Evolutionary conservation across 139 green algal species (phyloP).

Genomic region (Closterium sp.): DNA sequence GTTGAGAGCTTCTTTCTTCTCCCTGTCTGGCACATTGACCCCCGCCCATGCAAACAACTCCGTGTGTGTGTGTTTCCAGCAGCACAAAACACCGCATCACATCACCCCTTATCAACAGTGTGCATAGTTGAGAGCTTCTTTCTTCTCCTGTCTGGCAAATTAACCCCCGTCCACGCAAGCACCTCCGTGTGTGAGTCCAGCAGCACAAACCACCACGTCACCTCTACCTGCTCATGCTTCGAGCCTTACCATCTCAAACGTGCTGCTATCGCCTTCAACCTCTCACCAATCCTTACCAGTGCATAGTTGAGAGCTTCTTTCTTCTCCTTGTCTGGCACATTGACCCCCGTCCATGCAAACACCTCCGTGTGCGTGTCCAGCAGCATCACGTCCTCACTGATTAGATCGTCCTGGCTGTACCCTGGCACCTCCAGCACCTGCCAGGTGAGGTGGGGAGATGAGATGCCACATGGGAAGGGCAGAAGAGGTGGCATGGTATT

Average conservation of each 20-base stretch:
- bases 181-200: conserved; percentile 42
- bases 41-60: conserved; percentile 52
- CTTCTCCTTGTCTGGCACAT: conserved; percentile 49
- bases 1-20: conserved; percentile 25
- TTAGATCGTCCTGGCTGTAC: conserved; percentile 50
- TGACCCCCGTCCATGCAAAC: conserved; percentile 45
- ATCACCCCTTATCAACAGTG: too few species aligned
- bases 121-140: not conserved
- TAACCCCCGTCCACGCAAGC: conserved; percentile 43
- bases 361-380: conserved; percentile 49
- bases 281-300: conserved; percentile 11
- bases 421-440: conserved; percentile 49
- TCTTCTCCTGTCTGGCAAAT: conserved; percentile 46
- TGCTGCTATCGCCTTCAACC: too few species aligned
- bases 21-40: conserved; percentile 25
- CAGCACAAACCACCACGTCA: conserved; percentile 7
- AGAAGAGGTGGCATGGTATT: too few species aligned
- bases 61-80: conserved; percentile 35
- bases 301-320: conserved; percentile 32
- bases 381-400: conserved; percentile 53
- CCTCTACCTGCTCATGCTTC: too few species aligned
- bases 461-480: too few species aligned
- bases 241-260: too few species aligned
- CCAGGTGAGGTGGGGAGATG: too few species aligned
- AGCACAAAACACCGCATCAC: conserved; percentile 39